Evolutionary conservation across 345 rosid species (phyloP), one percentile per base, ranked within the genome.

Genomic region (Ceriops tagal): DNA sequence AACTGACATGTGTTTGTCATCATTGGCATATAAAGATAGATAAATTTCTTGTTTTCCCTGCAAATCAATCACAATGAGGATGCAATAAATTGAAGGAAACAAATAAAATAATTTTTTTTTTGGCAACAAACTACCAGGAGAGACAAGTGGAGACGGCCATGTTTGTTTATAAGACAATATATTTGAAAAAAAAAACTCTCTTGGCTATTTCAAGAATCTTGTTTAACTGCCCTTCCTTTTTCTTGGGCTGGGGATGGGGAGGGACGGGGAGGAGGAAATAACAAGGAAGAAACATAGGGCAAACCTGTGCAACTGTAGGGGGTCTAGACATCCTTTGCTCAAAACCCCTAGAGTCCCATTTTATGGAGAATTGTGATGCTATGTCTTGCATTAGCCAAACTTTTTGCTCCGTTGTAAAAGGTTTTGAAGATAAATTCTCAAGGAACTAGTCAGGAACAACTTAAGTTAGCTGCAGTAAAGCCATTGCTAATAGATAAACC

Each of bases 341-440:
- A 82, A 87, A 87, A 71, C 72, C 86, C 73, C 55, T 79, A 32
- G 89, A 78, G 69, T 95, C 96, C 98, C 97, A 95, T 46, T 58
- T 79, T 67, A 95, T 85, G 73, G 92, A 82, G 74, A 82, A 95
- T 72, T 95, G 98, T 28, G 80, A 56, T 57, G 97, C 97, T 72
- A 90, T 86, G 57, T 78, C 87, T 73, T 79, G 89, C 97, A 95
- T 75, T 53, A 95, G 71, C 81, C 80, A 71, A 52, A 95, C 68
- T 83, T 89, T 92, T 79, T 80, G 82, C 79, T 88, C 92, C 84
- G 74, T 68, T 10, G 85, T 71, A 53, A 74, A 76, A 28, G 90
- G 80, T 75, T 84, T 81, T 46, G 88, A 80, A 51, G 87, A 77
- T 72, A 82, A 76, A 66, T 81, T 87, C 80, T 86, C 89, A 6